A percentile compares a stretch with the other conserved stretches of the same genome.
phyloP scores from a whole-genome alignment of 345 rosid species.

The Chamaenerion angustifolium region DNA sequence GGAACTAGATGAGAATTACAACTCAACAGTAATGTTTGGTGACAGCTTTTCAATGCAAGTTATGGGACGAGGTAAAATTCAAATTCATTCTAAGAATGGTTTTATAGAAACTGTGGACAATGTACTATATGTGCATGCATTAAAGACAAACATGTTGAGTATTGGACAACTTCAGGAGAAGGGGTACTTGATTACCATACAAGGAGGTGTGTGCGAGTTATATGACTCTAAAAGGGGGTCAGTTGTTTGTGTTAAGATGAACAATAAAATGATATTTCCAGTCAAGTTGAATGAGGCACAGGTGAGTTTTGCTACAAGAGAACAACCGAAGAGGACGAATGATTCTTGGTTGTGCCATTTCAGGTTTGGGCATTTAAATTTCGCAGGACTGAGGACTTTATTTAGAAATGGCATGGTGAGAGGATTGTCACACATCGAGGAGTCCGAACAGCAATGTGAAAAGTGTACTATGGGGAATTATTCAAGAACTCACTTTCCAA shows the following conservation, averaged over 20 bases:
- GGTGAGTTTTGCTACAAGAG: not conserved
- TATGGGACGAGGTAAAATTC: too few relatives aligned
- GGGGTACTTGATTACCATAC: not conserved
- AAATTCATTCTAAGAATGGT: not conserved
- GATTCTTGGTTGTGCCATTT: not conserved
- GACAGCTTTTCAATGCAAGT: too few relatives aligned
- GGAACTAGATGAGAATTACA: too few relatives aligned
- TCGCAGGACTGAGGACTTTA: not conserved
- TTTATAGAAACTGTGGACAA: not conserved
- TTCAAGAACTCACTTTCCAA: not conserved
- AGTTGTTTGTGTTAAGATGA: not conserved
- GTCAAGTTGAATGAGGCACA: not conserved
- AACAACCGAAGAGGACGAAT: too few relatives aligned
- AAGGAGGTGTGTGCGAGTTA: not conserved
- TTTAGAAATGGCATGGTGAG: constrained; percentile 3
- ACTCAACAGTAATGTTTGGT: too few relatives aligned
- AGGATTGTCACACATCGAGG: not conserved
- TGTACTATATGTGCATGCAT: not conserved
- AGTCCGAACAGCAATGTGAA: not conserved
- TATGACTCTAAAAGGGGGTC: not conserved
- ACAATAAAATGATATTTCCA: not conserved
- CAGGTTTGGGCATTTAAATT: constrained; percentile 2
- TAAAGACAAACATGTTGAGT: not conserved
- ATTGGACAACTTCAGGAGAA: not conserved
- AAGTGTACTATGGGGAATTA: not conserved